Conservation (phyloP, 768 basidiomycete species). For the Tephrocybe sp. region DNA sequence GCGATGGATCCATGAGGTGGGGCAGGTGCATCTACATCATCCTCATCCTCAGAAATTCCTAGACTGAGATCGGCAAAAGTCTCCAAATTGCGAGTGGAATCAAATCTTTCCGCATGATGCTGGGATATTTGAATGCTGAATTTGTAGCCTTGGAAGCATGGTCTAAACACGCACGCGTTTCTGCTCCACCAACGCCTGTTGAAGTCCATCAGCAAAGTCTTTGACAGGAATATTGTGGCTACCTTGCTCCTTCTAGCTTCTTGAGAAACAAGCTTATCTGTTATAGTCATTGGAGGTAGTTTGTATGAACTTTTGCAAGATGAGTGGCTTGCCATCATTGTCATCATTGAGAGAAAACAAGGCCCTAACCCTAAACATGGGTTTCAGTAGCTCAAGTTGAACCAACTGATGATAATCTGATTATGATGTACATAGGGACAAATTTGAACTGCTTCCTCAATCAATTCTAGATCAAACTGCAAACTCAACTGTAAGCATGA, state of each 20-base stretch:
- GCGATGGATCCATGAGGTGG: constrained; percentile 15
- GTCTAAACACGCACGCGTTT: constrained; percentile 57
- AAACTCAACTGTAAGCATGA: too few species aligned
- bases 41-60: constrained; percentile 60
- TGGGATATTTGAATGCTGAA: constrained; percentile 24
- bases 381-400: too few species aligned
- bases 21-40: constrained; percentile 29
- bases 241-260: constrained; percentile 58
- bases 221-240: constrained; percentile 1
- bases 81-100: constrained; percentile 59
- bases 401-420: too few species aligned
- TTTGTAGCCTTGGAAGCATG: not conserved
- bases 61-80: constrained; percentile 57
- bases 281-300: constrained; percentile 47
- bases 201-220: constrained; percentile 3
- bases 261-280: constrained; percentile 55
- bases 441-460: too few species aligned
- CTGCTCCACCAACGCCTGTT: constrained; percentile 77
- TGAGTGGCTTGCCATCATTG: constrained; percentile 18
- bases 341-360: not conserved
- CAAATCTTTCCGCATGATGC: constrained; percentile 70
- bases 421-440: too few species aligned
- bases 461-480: too few species aligned
- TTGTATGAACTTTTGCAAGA: constrained; percentile 38
- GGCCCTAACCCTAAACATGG: constrained; percentile 15